A percentile compares a stretch with the other conserved stretches of the same genome.
These are phyloP conservation scores for Alternaria gaisen DNA, from an alignment of 2,329 filamentous ascomycete genomes.

Conservation along the genomic window DNA sequence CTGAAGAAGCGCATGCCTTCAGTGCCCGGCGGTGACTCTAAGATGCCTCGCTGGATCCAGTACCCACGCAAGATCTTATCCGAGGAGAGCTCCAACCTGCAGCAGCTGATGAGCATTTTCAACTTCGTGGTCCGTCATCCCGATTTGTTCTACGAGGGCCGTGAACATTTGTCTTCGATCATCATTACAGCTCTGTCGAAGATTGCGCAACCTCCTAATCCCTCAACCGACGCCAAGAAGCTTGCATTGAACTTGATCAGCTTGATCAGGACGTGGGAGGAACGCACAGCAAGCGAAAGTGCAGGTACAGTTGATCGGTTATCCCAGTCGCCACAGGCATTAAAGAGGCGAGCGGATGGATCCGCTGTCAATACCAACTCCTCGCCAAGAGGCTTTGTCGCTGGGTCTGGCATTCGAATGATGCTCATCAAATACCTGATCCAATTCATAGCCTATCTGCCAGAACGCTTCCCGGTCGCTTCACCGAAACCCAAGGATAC, in stretches of 20 bases:
- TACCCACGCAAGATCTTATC: slow-evolving; percentile 89
- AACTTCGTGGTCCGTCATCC: slow-evolving; percentile 94
- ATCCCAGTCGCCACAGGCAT: slow-evolving; percentile 73
- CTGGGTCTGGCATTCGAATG: slow-evolving; percentile 67
- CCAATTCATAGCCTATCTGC: slow-evolving; percentile 89
- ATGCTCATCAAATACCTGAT: slow-evolving; percentile 95
- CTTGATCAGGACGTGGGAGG: slow-evolving; percentile 92
- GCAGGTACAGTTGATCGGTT: slow-evolving; percentile 51
- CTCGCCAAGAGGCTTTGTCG: slow-evolving; percentile 55
- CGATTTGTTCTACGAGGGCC: slow-evolving; percentile 91
- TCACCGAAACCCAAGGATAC: slow-evolving; percentile 54
- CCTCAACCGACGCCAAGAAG: slow-evolving; percentile 91
- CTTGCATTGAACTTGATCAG: slow-evolving; percentile 90
- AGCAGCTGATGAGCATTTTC: slow-evolving; percentile 97
- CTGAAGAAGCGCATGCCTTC: slow-evolving; percentile 77
- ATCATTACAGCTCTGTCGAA: slow-evolving; percentile 91
- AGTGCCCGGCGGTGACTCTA: slow-evolving; percentile 70
- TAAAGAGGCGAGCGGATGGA: slow-evolving; percentile 81
- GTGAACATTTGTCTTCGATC: slow-evolving; percentile 87
- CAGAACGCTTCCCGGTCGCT: slow-evolving; percentile 80
- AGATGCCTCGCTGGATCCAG: slow-evolving; percentile 84
- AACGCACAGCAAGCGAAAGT: slow-evolving; percentile 74
- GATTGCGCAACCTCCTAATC: slow-evolving; percentile 81
- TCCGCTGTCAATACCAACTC: slow-evolving; percentile 64
- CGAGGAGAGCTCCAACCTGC: slow-evolving; percentile 93